A percentile compares a stretch with the other conserved stretches of the same genome.
Evolutionary conservation across 139 green algal genomes (phyloP).

Genomic region (Trebouxia sp.): DNA sequence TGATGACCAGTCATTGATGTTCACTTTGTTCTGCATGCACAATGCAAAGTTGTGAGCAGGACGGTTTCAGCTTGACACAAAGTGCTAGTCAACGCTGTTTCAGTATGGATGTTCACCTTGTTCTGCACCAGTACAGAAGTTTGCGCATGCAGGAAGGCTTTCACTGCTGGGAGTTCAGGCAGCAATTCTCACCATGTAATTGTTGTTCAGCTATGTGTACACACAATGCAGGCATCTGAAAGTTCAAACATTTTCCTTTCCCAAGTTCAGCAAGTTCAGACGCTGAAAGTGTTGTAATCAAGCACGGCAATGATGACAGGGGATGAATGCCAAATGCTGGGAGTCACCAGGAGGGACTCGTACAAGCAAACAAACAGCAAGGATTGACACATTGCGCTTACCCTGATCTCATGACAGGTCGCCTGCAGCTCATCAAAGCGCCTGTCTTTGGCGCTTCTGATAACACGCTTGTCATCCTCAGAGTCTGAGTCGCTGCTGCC

Average conservation of each 20-base stretch:
- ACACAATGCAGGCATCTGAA: no score
- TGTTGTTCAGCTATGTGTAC: no score
- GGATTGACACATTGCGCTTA: slow-evolving; percentile 29
- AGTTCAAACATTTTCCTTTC: no score
- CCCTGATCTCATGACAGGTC: slow-evolving; percentile 87
- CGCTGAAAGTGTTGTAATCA: no score
- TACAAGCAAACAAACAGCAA: background rate
- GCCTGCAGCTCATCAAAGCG: slow-evolving; percentile 79
- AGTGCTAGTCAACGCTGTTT: no score
- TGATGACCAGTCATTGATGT: slow-evolving; percentile 96
- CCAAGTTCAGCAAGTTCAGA: no score
- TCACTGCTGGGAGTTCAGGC: no score
- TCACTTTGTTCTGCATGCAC: slow-evolving; percentile 89
- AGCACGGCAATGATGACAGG: background rate
- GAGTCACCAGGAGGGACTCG: background rate
- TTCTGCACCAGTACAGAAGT: no score
- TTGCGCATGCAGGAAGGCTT: no score
- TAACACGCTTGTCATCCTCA: slow-evolving; percentile 79
- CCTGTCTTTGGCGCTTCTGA: slow-evolving; percentile 87
- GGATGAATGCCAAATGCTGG: background rate
- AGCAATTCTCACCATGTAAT: no score
- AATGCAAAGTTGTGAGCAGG: background rate
- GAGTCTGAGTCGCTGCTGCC: slow-evolving; percentile 77
- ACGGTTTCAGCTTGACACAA: no score
- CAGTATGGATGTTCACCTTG: no score